Evolutionary conservation across 345 rosid species (phyloP), one percentile per base, ranked within the genome.

Genomic region (Anacardium occidentale): DNA sequence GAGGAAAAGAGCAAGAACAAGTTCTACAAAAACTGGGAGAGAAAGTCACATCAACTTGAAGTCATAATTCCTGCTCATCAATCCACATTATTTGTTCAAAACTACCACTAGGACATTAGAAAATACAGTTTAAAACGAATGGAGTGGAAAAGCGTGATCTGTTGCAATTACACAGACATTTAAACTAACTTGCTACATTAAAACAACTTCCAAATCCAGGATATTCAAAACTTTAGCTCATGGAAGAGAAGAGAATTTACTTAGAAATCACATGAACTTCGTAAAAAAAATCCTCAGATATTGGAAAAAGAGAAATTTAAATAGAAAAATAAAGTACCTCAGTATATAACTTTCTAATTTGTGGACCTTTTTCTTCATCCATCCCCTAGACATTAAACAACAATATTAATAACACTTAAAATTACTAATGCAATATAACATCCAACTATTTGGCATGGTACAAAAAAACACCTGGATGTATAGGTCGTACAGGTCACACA

Each of bases 321-420:
- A 48, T 15, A 68, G 32, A 54, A 21, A 10, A 14, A 37, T 20
- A 55, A n/a, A 50, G 15, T 59, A 79, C 85, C 85, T 82, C 85
- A 14, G 54, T 74, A 65, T 79, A 82, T 24, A 82, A 51, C 75
- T 82, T 79, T 45, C 83, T 79, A 56, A 79, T 75, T 72, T 77
- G 85, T 5, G 83, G 79, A 64, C 85, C 85, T 71, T 55, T 74
- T 62, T 82, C 85, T 72, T 77, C 83, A 64, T 79, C 81, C 75
- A 79, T 74, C 34, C 85, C 85, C 85, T 82, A 63, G 32, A 29
- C 69, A 68, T 76, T 52, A 62, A 64, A 12, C 9, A 59, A 29
- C 32, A 37, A 60, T 32, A 22, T 37, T 42, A 64, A 34, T 20
- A 74, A 44, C 47, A 59, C 12, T 20, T 25, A 68, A 62, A 52